Base-by-base conservation (phyloP, 768 basidiomycete species). In the Agrocybe praecox region DNA sequence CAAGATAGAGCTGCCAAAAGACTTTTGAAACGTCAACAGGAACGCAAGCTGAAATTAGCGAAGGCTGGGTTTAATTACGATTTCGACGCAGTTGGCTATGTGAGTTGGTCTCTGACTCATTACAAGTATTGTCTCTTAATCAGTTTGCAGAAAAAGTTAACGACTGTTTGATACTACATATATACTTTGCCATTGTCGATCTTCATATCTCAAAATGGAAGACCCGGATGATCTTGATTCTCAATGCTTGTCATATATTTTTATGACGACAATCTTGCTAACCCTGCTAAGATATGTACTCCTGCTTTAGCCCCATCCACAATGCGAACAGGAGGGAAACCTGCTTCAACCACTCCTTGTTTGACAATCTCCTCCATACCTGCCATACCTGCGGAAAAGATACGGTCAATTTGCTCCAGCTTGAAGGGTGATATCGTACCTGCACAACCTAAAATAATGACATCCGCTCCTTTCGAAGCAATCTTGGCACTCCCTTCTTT, bases 31-130 rank as follows among this genome's bases (percentile, higher is more conserved):
- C 86, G 92, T 55, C 92, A 98, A 66, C 79, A 82, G 53, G 78
- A 84, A 67, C 85, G 89, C 59, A 90, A 93, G 67, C 83, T 83
- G 48, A 94, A 93, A 73, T 76, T 98, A 55, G 83, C 80, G 45
- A 87, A 87, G 57, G 75, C 80, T 8, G 96, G 95, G 5, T 96
- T 99, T 69, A 81, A 88, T 47, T 98, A 98, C 66, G 85, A 94
- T 62, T 87, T 96, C 51, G 83, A 87, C 42, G 76, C 78, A n/a
- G 86, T 86, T 46, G 86, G 87, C 68, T 97, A 96, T 76, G 93
- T 94, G 70, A 74, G 92, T 82, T 22, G 42, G 24, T 6, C 15
- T n/a, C 45, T 40, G 6, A 8, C 14, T 26, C n/a, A 2, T 56
- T 22, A n/a, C 11, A 24, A 7, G n/a, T 32, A 15, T n/a, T 18